These are phyloP conservation scores for Iberis pinnata DNA, from an alignment of 345 rosid genomes.

Conservation along the genomic window DNA sequence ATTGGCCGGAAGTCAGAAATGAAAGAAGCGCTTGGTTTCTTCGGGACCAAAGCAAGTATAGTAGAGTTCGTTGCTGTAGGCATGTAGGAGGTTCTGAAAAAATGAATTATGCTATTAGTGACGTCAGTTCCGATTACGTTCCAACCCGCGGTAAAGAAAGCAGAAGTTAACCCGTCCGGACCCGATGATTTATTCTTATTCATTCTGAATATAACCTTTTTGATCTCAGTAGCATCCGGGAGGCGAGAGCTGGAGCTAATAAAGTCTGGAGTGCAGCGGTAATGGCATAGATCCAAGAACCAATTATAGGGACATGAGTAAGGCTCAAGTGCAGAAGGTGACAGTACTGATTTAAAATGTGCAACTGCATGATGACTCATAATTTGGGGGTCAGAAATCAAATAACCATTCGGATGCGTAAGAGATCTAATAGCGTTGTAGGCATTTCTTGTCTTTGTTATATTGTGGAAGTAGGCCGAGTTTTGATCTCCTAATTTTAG, in stretches of 20 bases:
- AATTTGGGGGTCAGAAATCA: neutral
- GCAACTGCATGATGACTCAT: too few relatives aligned
- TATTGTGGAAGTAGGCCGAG: neutral
- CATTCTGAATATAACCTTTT: too few relatives aligned
- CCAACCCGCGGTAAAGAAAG: neutral
- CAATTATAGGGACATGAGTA: too few relatives aligned
- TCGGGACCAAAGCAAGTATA: neutral
- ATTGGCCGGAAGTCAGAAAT: neutral
- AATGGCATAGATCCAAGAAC: too few relatives aligned
- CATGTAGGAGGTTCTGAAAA: neutral
- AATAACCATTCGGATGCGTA: neutral
- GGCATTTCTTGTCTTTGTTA: neutral
- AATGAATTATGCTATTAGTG: neutral
- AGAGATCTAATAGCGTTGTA: neutral
- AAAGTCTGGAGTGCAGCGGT: too few relatives aligned
- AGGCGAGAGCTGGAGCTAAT: too few relatives aligned
- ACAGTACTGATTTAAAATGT: too few relatives aligned
- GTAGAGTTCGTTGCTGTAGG: neutral
- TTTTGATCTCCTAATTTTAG: neutral
- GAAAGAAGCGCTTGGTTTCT: neutral
- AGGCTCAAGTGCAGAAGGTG: too few relatives aligned
- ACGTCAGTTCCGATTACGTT: neutral
- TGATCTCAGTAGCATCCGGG: neutral
- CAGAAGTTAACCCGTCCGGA: neutral
- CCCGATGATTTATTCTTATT: neutral